Evolutionary conservation across 2,329 filamentous ascomycete genomes (phyloP), one percentile per base, ranked within the genome.

Genomic region (Epichloe elymi): DNA sequence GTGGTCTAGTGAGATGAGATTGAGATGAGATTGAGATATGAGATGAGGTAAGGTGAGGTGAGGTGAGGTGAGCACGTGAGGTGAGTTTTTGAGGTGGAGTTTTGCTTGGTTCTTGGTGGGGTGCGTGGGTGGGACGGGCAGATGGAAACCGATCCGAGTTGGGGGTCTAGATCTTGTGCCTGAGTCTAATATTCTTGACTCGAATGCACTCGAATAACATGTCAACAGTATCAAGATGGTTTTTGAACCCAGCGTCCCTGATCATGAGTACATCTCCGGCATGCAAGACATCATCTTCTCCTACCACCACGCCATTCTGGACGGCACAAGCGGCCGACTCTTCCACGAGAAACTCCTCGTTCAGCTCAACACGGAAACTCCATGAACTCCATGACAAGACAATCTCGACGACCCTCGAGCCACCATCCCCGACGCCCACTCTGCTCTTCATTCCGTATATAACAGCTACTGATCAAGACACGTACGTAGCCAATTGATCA

Each of bases 221-320:
- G 23, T 3, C 23, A 26, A 8, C 23, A 26, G 23, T 10, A 30
- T 30, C 8, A 30, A 30, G 26, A 30, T 30, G 8, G 26, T 10
- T 30, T 1, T 2, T 4, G 58, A 61, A 30, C 52, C 60, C 5
- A 46, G 46, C 8, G 15, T 47, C 14, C 33, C 52, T 4, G 43
- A 58, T 1, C 50, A 54, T 4, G 42, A 55, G 2, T 30, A 46
- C 1, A 45, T 58, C 4, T 57, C 37, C 11, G 23, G 19, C 39
- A 14, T 63, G 5, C 56, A 70, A 36, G 69, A 78, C 46, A 53
- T 76, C 12, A 55, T 71, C 5, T 76, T 79, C 55, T 65, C 68
- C 5, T 75, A 66, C 36, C 78, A 81, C 54, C 78, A 81, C 55
- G 66, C 69, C 0, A 63, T 80, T 17, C 67, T 69, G 23, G 78